Percentiles rank a stretch among this genome's conserved stretches.
Evolutionary conservation across 2,329 filamentous ascomycete genomes (phyloP).

Genomic region (Nemania sp.): DNA sequence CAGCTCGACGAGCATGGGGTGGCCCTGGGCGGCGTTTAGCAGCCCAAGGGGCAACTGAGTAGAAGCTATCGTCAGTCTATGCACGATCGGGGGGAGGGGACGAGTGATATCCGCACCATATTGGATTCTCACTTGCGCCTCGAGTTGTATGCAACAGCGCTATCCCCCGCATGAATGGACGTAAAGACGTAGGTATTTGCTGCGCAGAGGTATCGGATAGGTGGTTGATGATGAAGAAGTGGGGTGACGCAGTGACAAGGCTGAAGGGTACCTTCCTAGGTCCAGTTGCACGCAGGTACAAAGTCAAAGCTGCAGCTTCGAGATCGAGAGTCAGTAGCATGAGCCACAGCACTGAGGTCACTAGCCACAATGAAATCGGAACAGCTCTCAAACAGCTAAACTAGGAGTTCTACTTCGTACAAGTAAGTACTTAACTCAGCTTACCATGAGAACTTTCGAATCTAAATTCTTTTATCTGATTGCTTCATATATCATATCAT

Average conservation of each 20-base stretch:
- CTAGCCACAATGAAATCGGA: too few relatives aligned
- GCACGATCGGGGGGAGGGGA: neutral
- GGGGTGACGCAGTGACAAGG: too few relatives aligned
- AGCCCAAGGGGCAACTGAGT: constrained; percentile 73
- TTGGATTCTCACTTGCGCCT: constrained; percentile 3
- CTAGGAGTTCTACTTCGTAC: neutral
- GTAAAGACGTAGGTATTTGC: neutral
- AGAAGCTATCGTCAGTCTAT: constrained; percentile 23
- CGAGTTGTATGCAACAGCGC: neutral
- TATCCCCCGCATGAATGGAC: neutral
- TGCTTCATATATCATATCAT: too few relatives aligned
- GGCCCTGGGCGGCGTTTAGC: constrained; percentile 92
- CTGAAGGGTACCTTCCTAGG: too few relatives aligned
- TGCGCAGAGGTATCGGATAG: neutral
- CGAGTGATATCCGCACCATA: constrained; percentile 14
- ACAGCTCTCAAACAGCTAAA: neutral
- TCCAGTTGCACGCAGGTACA: too few relatives aligned
- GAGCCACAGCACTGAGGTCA: neutral
- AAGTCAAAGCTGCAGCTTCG: too few relatives aligned
- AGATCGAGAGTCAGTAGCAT: too few relatives aligned
- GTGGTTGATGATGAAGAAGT: too few relatives aligned
- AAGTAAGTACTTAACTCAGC: neutral
- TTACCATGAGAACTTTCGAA: too few relatives aligned
- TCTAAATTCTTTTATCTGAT: too few relatives aligned
- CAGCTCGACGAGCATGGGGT: constrained; percentile 70